Evolutionary conservation across 352 stramenopile species (phyloP).

Genomic region (Phytophthora pini): DNA sequence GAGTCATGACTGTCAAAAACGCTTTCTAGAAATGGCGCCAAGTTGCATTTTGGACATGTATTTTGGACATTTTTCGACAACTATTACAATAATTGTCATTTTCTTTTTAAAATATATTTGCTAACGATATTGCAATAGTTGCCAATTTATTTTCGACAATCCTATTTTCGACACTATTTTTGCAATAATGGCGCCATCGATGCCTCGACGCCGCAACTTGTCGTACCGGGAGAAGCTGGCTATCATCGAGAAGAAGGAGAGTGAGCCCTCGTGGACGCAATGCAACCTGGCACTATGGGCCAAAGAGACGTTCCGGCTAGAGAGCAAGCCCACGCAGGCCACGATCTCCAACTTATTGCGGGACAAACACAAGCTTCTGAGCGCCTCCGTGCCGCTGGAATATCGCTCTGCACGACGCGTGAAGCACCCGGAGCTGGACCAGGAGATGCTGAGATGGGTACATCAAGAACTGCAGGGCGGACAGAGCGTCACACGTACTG

Average conservation of each 20-base stretch:
- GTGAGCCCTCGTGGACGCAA: slow-evolving; percentile 60
- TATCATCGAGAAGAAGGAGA: slow-evolving; percentile 66
- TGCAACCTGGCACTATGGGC: slow-evolving; percentile 59
- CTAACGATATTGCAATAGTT: too few relatives aligned
- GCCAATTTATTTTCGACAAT: too few relatives aligned
- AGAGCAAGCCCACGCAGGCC: slow-evolving; percentile 58
- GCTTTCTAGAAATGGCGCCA: not conserved
- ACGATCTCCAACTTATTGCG: slow-evolving; percentile 74
- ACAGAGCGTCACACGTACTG: slow-evolving; percentile 33
- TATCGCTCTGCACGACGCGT: slow-evolving; percentile 55
- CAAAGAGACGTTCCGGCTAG: slow-evolving; percentile 56
- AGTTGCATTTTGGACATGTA: not conserved
- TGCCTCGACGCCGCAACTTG: slow-evolving; percentile 48
- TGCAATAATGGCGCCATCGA: too few relatives aligned
- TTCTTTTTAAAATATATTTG: too few relatives aligned
- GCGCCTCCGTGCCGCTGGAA: slow-evolving; percentile 42
- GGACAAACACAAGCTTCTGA: slow-evolving; percentile 52
- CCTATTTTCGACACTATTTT: too few relatives aligned
- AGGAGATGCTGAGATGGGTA: slow-evolving; percentile 54
- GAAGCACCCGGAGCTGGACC: slow-evolving; percentile 62
- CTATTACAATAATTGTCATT: not conserved
- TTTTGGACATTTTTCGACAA: not conserved
- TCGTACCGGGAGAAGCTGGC: slow-evolving; percentile 67
- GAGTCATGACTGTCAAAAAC: not conserved
- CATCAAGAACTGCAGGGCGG: slow-evolving; percentile 36